Base-by-base conservation (phyloP, 768 basidiomycete genomes). In the Nevesoporus exiguus region DNA sequence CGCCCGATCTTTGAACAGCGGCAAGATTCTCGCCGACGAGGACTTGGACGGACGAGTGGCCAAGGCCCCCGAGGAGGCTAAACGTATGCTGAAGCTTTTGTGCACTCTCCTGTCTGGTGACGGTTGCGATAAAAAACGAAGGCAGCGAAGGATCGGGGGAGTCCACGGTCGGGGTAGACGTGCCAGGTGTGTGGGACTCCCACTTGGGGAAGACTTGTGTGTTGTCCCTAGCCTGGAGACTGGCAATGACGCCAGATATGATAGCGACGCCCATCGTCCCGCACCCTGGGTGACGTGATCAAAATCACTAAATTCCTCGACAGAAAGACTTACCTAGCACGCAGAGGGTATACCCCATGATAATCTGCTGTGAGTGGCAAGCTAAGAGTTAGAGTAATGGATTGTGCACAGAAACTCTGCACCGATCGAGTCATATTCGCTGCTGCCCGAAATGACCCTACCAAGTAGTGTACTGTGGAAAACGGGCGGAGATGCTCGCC, bases 241-340 rank as follows among this genome's bases (percentile, higher is more conserved):
- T 90, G 58, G 86, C 82, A 47, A 97, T 76, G 39, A 98, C 89
- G 42, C 97, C 97, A 22, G 96, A 95, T 46, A 94, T 81, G 69
- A 99, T 81, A 54, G 97, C 94, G 62, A 98, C 74, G 53, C 97
- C 97, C 97, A 99, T 98, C 11, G 96, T 98, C 53, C 97, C 97
- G 71, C 97, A 98, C 78, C 96, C 97, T 87, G 54, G 57, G 52
- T 24, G 49, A 62, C 51, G 57, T 47, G 47, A 59, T 58, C 55
- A 62, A 51, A 51, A 50, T 48, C 33, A 60, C 53, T 25, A 57
- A 47, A 57, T 31, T 43, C 24, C 13, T 41, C 24, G 37, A 34
- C 54, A 21, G 4, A 19, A 51, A 59, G 52, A 48, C 55, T 47
- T 63, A 77, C 93, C 93, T 76, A 97, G 73, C 27, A 95, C 84